Evolutionary conservation across 2,329 filamentous ascomycete species (phyloP).

Genomic region (Chaetomiaceae sp.): DNA sequence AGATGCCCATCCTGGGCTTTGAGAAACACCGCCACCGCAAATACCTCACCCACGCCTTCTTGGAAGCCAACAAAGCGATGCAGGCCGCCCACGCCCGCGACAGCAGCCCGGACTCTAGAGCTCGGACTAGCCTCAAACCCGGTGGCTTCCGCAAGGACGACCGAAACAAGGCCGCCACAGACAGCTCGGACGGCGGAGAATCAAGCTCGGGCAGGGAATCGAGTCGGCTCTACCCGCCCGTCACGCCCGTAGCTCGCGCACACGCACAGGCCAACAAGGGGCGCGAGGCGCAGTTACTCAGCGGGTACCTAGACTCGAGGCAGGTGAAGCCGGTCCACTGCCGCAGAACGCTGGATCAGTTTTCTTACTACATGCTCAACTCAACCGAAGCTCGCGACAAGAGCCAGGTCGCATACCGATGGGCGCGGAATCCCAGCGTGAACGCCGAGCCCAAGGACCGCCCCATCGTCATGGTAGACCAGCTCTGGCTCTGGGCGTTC

Average conservation of each 20-base stretch:
- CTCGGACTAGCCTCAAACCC: background rate
- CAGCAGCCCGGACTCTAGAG: background rate
- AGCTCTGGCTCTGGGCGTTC: constrained; percentile 15
- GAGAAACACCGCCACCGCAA: constrained; percentile 19
- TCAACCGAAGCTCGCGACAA: constrained; percentile 16
- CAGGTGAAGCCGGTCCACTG: constrained; percentile 8
- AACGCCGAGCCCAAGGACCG: constrained; percentile 4
- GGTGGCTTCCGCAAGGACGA: background rate
- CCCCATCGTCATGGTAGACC: constrained; percentile 17
- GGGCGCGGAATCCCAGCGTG: constrained; percentile 5
- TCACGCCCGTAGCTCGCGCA: background rate
- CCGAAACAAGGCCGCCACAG: background rate
- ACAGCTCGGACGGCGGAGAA: constrained; percentile 9
- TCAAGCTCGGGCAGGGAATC: constrained; percentile 1
- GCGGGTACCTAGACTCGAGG: background rate
- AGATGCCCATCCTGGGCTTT: constrained; percentile 23
- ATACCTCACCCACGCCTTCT: constrained; percentile 1
- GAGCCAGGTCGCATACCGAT: constrained; percentile 13
- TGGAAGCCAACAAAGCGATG: constrained; percentile 3
- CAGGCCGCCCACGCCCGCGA: background rate
- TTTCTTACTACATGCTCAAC: constrained; percentile 17
- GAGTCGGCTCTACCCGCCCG: constrained; percentile 1
- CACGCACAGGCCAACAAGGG: background rate
- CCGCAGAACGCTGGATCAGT: constrained; percentile 16
- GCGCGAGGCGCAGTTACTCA: constrained; percentile 6